Evolutionary conservation across 2,329 filamentous ascomycete genomes (phyloP).

Genomic region (Neodidymelliopsis sp.): DNA sequence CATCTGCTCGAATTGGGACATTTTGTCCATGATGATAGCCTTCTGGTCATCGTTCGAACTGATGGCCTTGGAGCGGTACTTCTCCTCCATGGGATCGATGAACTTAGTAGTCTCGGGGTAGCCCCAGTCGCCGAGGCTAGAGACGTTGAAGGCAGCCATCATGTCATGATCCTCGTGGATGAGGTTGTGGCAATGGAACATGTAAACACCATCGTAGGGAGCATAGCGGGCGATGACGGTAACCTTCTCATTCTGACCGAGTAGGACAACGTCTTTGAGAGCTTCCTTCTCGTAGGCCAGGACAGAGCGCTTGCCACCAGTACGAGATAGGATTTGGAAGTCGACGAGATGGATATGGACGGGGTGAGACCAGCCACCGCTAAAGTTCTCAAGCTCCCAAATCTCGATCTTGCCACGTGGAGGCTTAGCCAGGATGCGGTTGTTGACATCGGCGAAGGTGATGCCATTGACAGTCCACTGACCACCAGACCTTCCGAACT

Average conservation of each 20-base stretch:
- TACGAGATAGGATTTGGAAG: slow-evolving; percentile 62
- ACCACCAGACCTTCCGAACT: slow-evolving; percentile 39
- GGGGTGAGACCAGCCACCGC: slow-evolving; percentile 62
- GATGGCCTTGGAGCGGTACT: slow-evolving; percentile 36
- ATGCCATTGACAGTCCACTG: slow-evolving; percentile 51
- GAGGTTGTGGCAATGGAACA: slow-evolving; percentile 58
- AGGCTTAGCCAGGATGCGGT: slow-evolving; percentile 49
- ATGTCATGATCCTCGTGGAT: slow-evolving; percentile 57
- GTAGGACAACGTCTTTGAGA: slow-evolving; percentile 66
- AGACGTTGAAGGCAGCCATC: slow-evolving; percentile 56
- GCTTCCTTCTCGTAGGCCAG: slow-evolving; percentile 62
- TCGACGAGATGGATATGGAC: slow-evolving; percentile 67
- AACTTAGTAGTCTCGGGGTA: slow-evolving; percentile 46
- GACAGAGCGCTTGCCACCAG: slow-evolving; percentile 53
- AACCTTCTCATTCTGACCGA: slow-evolving; percentile 57
- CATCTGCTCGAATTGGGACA: slow-evolving; percentile 34
- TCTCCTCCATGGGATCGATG: slow-evolving; percentile 43
- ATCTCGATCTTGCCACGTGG: slow-evolving; percentile 46
- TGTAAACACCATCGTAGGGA: slow-evolving; percentile 58
- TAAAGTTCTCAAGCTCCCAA: slow-evolving; percentile 55
- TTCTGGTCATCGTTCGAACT: slow-evolving; percentile 29
- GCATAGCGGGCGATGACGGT: slow-evolving; percentile 43
- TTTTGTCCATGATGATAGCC: slow-evolving; percentile 31
- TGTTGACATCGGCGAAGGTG: slow-evolving; percentile 44
- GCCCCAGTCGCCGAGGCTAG: slow-evolving; percentile 42